These are phyloP conservation scores for Fragosphaeria purpurea DNA, from an alignment of 2,329 filamentous ascomycete genomes.

Conservation along the genomic window DNA sequence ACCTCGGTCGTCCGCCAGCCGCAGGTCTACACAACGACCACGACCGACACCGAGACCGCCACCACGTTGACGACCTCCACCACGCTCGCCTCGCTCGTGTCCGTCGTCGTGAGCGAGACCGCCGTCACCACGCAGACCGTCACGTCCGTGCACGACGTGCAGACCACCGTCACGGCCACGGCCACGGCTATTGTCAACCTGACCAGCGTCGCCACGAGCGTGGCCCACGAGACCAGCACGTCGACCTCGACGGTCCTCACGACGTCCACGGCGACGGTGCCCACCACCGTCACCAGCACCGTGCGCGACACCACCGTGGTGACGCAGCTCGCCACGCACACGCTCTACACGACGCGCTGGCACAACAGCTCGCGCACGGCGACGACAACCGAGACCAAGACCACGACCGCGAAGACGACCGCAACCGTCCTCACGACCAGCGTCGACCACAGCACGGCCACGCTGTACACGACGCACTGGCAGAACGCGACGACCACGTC, in stretches of 20 bases:
- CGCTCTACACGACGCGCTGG: neutral
- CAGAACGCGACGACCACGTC: neutral
- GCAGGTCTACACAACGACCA: neutral
- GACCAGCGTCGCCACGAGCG: neutral
- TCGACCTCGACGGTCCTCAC: too few species aligned
- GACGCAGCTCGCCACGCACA: neutral
- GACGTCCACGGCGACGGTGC: neutral
- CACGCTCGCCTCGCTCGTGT: neutral
- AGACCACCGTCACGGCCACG: neutral
- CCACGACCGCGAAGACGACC: neutral
- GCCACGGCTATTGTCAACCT: neutral
- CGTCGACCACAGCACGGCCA: neutral
- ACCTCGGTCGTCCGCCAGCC: neutral
- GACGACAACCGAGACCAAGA: neutral
- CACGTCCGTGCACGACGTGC: neutral
- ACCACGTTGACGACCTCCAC: slow-evolving; percentile 1
- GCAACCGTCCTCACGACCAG: neutral
- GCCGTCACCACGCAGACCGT: slow-evolving; percentile 1
- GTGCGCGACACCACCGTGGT: neutral
- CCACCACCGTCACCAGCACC: neutral
- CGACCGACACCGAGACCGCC: neutral
- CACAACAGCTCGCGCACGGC: too few species aligned
- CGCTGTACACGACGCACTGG: neutral
- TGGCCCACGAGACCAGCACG: neutral
- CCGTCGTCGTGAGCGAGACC: slow-evolving; percentile 4